These are phyloP conservation scores for Danielia reshetovae DNA, from an alignment of 805 yeast species.

Conservation along the genomic window DNA sequence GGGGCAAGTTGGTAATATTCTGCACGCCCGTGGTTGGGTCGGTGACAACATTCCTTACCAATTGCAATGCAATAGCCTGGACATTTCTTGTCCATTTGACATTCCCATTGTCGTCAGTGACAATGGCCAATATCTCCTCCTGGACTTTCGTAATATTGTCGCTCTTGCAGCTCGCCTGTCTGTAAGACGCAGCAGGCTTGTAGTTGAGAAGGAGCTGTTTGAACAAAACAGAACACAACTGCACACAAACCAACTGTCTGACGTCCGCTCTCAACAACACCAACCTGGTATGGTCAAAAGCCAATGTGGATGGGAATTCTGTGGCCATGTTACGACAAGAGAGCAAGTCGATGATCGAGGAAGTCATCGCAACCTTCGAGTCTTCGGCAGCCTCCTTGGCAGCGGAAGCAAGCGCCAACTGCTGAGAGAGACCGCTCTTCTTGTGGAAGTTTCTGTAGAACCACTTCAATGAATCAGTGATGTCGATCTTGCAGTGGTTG, in stretches of 20 bases:
- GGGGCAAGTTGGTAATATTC: constrained; percentile 26
- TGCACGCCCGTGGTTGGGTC: constrained; percentile 11
- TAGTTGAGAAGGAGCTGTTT: constrained; percentile 55
- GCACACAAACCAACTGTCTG: constrained; percentile 76
- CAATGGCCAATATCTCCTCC: constrained; percentile 71
- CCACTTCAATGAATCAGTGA: constrained; percentile 65
- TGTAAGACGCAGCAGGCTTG: constrained; percentile 21
- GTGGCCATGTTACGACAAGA: constrained; percentile 77
- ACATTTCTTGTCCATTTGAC: constrained; percentile 88
- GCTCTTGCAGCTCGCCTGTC: constrained; percentile 19
- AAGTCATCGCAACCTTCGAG: constrained; percentile 40
- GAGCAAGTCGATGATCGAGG: constrained; percentile 58
- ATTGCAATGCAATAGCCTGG: constrained; percentile 64
- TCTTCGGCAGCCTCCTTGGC: constrained; percentile 14
- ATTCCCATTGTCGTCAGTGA: constrained; percentile 81
- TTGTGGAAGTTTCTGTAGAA: constrained; percentile 38
- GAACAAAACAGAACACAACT: constrained; percentile 67
- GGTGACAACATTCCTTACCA: constrained; percentile 41
- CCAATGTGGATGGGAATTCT: constrained; percentile 78
- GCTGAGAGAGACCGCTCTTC: constrained; percentile 8
- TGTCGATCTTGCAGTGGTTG: constrained; percentile 53
- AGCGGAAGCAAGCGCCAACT: constrained; percentile 8
- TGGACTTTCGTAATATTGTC: constrained; percentile 49
- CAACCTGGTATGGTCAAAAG: constrained; percentile 80
- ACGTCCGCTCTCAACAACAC: constrained; percentile 79